A percentile compares a stretch with the other conserved stretches of the same genome.
Conservation (phyloP, 2,329 filamentous ascomycete species). For the Aspergillus felis region DNA sequence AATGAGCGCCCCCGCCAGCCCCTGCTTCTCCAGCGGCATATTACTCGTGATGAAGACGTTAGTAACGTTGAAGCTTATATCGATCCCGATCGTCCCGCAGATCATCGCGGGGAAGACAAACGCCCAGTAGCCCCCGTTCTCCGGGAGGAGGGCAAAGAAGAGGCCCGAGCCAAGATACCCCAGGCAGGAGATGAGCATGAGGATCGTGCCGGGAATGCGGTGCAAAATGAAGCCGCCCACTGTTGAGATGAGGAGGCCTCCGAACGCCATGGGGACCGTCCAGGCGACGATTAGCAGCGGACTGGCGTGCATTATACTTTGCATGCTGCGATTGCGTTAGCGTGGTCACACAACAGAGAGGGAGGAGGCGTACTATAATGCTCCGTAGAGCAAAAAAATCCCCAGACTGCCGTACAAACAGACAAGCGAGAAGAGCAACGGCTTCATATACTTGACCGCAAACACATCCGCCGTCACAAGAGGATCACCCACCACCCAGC, state of each 20-base stretch:
- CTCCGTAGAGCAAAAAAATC: constrained; percentile 66
- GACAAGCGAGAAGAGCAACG: constrained; percentile 58
- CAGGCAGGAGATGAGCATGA: constrained; percentile 59
- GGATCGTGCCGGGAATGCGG: constrained; percentile 57
- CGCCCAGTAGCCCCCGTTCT: constrained; percentile 62
- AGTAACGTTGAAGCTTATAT: constrained; percentile 70
- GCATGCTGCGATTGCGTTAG: constrained; percentile 46
- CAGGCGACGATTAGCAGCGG: constrained; percentile 64
- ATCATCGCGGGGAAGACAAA: constrained; percentile 64
- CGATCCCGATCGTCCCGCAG: constrained; percentile 67
- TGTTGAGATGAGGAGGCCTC: constrained; percentile 63
- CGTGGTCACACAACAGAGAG: not conserved
- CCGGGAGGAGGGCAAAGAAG: constrained; percentile 62
- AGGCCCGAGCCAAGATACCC: constrained; percentile 58
- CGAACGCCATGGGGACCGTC: constrained; percentile 64
- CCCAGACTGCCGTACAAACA: constrained; percentile 67
- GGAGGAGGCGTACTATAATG: constrained; percentile 55
- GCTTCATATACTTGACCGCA: constrained; percentile 63
- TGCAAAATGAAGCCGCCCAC: constrained; percentile 66
- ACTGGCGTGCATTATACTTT: constrained; percentile 55
- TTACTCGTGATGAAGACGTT: constrained; percentile 75
- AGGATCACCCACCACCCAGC: constrained; percentile 64
- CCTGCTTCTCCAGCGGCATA: constrained; percentile 63
- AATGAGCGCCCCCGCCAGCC: constrained; percentile 66
- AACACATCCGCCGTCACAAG: constrained; percentile 69